Evolutionary conservation across 2,329 filamentous ascomycete genomes (phyloP).

Genomic region (Neophaeococcomyces mojaviensis): DNA sequence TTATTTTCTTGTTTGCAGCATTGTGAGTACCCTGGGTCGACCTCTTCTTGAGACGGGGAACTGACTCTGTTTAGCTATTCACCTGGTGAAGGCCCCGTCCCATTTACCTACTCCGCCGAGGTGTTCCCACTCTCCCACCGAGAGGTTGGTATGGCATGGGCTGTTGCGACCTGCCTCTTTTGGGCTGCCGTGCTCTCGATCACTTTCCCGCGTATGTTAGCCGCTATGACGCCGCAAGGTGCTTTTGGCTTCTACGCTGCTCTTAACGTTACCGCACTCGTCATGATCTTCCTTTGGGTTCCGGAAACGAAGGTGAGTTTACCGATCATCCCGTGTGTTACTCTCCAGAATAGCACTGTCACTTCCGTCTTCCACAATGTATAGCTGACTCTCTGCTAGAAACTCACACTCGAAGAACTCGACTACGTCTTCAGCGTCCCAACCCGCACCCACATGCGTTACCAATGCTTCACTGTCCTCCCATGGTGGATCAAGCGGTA

Average conservation of each 20-base stretch:
- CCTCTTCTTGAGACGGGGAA: too few relatives aligned
- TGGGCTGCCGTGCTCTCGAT: constrained; percentile 45
- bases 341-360: background rate
- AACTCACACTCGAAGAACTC: constrained; percentile 38
- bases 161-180: constrained; percentile 39
- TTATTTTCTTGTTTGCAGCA: constrained; percentile 38
- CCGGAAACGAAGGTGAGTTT: constrained; percentile 39
- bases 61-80: too few relatives aligned
- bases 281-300: constrained; percentile 52
- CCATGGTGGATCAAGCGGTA: constrained; percentile 55
- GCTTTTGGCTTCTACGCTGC: constrained; percentile 50
- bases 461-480: constrained; percentile 47
- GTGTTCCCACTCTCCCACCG: background rate
- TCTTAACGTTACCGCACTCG: constrained; percentile 49
- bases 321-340: background rate
- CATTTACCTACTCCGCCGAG: constrained; percentile 48
- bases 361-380: too few relatives aligned
- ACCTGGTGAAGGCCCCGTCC: constrained; percentile 57
- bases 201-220: constrained; percentile 43
- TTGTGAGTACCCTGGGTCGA: too few relatives aligned
- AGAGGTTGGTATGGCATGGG: constrained; percentile 44
- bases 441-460: constrained; percentile 45
- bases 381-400: background rate
- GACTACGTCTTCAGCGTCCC: constrained; percentile 48
- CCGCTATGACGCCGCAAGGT: constrained; percentile 42